These are phyloP conservation scores for Candida alai DNA, from an alignment of 805 yeast genomes.

Conservation along the genomic window DNA sequence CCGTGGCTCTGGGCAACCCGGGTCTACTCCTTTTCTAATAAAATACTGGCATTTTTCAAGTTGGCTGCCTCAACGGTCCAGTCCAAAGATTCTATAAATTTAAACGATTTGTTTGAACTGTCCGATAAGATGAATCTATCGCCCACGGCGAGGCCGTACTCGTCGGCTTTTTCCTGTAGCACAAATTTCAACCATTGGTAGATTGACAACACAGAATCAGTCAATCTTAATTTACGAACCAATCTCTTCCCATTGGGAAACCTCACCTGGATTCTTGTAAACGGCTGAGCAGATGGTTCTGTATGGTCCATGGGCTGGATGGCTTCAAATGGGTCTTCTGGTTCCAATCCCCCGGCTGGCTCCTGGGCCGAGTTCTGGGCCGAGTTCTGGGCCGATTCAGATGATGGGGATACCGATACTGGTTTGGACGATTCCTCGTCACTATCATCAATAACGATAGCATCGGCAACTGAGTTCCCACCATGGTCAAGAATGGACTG, in stretches of 20 bases:
- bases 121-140: slow-evolving; percentile 32
- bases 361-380: slow-evolving; percentile 1
- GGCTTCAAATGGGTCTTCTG: slow-evolving; percentile 41
- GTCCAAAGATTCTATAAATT: slow-evolving; percentile 54
- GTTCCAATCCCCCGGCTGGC: slow-evolving; percentile 10
- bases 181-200: slow-evolving; percentile 66
- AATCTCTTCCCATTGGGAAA: slow-evolving; percentile 82
- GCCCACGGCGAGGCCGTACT: slow-evolving; percentile 47
- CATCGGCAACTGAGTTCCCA: slow-evolving; percentile 25
- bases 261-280: slow-evolving; percentile 83
- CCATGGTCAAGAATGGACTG: slow-evolving; percentile 48
- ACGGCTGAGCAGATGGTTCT: slow-evolving; percentile 63
- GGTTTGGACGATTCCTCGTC: slow-evolving; percentile 16
- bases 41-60: slow-evolving; percentile 73
- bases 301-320: slow-evolving; percentile 50
- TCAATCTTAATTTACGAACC: slow-evolving; percentile 60
- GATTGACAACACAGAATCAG: slow-evolving; percentile 55
- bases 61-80: slow-evolving; percentile 69
- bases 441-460: slow-evolving; percentile 20
- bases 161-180: slow-evolving; percentile 39
- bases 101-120: slow-evolving; percentile 39
- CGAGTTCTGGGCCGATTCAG: not conserved
- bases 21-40: slow-evolving; percentile 54
- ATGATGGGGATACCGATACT: slow-evolving; percentile 3
- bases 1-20: slow-evolving; percentile 3